Percentiles rank a stretch among this genome's conserved stretches.
These are phyloP conservation scores for Neolecta irregularis DNA, from an alignment of 1,139 yeast genomes.

Conservation along the genomic window DNA sequence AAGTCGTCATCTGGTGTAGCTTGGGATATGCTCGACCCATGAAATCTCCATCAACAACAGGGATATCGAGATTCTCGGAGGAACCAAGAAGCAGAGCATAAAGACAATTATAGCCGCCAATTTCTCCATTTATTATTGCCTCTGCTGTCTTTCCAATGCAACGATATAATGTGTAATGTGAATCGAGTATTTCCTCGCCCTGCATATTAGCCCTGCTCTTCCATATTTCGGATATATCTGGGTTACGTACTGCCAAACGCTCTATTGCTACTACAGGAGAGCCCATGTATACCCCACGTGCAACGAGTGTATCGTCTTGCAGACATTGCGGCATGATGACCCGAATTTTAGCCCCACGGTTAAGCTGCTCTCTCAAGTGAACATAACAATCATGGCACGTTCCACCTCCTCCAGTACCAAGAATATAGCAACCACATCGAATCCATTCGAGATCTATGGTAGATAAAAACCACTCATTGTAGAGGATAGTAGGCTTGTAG, in stretches of 20 bases:
- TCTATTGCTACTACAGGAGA: constrained; percentile 24
- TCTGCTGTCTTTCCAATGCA: too few species aligned
- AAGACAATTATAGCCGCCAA: constrained; percentile 35
- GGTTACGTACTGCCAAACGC: constrained; percentile 6
- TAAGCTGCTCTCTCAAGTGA: constrained; percentile 25
- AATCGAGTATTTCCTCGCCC: constrained; percentile 6
- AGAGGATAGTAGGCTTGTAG: constrained; percentile 28
- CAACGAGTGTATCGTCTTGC: constrained; percentile 24
- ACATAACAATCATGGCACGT: constrained; percentile 31
- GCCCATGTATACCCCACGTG: constrained; percentile 31
- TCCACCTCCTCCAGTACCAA: constrained; percentile 40
- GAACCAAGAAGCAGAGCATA: constrained; percentile 24
- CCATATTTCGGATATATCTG: too few species aligned
- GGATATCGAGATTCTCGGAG: constrained; percentile 23
- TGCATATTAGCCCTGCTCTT: too few species aligned
- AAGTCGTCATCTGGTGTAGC: constrained; percentile 29
- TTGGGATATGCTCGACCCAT: constrained; percentile 38
- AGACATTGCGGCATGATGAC: constrained; percentile 24
- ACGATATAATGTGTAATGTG: too few species aligned
- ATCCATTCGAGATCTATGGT: constrained; percentile 30
- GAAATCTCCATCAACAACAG: constrained; percentile 30
- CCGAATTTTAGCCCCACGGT: constrained; percentile 25
- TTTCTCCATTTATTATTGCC: constrained; percentile 28
- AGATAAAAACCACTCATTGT: constrained; percentile 32
- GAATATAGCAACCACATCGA: constrained; percentile 31